A percentile compares a stretch with the other conserved stretches of the same genome.
phyloP scores from a whole-genome alignment of 148 eudicot species.

The Heliamphora exappendiculata region DNA sequence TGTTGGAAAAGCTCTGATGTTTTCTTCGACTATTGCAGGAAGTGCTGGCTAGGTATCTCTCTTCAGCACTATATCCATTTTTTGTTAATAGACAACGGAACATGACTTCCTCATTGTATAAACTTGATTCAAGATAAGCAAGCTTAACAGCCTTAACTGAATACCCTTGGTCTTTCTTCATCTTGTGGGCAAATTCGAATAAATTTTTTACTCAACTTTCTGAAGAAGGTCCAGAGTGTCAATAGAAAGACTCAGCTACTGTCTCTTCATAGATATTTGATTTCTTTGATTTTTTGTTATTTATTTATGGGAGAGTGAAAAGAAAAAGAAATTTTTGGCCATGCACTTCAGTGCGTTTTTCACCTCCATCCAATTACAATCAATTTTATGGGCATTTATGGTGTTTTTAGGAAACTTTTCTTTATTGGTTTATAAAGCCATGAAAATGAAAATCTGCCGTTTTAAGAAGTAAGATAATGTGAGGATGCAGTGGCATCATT shows the following conservation, averaged over 20 bases:
- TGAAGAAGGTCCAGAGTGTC: too few species aligned
- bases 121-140: constrained; percentile 2
- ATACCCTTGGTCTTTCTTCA: too few species aligned
- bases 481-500: too few species aligned
- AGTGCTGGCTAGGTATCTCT: constrained; percentile 86
- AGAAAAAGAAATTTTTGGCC: background rate
- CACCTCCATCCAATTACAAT: background rate
- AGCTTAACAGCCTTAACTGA: background rate
- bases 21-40: constrained; percentile 56
- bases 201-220: constrained; percentile 1
- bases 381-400: background rate
- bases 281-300: background rate
- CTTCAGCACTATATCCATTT: background rate
- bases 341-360: background rate
- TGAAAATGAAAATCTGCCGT: background rate
- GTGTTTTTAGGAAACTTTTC: background rate
- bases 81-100: background rate
- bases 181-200: background rate
- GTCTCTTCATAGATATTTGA: too few species aligned
- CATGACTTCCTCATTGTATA: background rate
- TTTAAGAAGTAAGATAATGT: background rate
- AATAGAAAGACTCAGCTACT: too few species aligned
- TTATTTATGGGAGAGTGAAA: background rate
- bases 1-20: constrained; percentile 71
- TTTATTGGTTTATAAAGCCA: background rate